Base-by-base conservation (phyloP, 345 rosid species). In the Lagerstroemia speciosa region DNA sequence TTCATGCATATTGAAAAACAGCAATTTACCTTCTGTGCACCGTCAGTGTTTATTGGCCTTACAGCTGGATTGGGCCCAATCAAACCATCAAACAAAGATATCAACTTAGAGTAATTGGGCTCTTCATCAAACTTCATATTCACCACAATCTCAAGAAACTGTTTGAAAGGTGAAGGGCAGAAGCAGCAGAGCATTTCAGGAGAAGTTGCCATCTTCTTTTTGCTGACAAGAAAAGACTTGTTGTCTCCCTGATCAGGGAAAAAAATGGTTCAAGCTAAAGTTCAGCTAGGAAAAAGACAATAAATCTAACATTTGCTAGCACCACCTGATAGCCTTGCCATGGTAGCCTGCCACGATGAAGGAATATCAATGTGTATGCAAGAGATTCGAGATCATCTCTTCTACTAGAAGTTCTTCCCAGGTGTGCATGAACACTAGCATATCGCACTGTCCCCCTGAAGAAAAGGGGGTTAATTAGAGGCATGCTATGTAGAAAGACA, bases 281-380 rank as follows among this genome's bases (percentile, higher is more conserved):
- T 15, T 57, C 27, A 50, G n/a, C 43, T 50, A 29, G 1, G 2
- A 1, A 69, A 10, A 60, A 43, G 57, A 67, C 50, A 37, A 48
- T 66, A 70, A 55, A 67, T 60, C 68, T 66, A 48, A 36, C 29
- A 19, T 9, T 30, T 31, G 40, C 63, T n/a, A 67, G 65, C 36
- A 30, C 24, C 74, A 89, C 99, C 97, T 91, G 96, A 84, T 88
- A 94, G 53, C 99, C 99, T 79, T 94, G 99, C 99, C 99, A 94
- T 14, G 99, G 99, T 76, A 94, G 87, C 73, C 99, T 89, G 62
- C 98, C 99, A 60, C 89, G 86, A 71, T 88, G 95, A 61, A 94
- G 90, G 70, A 94, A 94, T 73, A 94, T 87, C 46, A 94, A 87
- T 2, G 98, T 94, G 71, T 94, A 94, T 62, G 98, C 98, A 81